phyloP scores from a whole-genome alignment of 164 flowering plant species.

The Echeveria elegans region DNA sequence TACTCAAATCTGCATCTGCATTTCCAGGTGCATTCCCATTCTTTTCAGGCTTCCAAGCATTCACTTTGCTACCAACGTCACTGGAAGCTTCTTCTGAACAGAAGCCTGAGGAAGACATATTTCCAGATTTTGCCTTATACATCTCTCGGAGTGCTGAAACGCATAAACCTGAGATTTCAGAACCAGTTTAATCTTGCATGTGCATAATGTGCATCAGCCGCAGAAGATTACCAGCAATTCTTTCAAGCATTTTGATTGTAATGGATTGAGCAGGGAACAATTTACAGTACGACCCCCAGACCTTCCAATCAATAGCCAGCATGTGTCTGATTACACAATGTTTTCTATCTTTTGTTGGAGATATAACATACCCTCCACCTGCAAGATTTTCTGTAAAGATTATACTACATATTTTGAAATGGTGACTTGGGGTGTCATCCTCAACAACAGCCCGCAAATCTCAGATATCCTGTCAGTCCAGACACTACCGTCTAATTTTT shows the following conservation, averaged over 20 bases:
- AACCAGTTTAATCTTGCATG: not conserved
- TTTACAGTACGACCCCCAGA: slow-evolving; percentile 56
- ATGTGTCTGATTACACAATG: slow-evolving; percentile 81
- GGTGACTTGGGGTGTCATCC: not conserved
- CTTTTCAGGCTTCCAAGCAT: not conserved
- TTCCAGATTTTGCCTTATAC: slow-evolving; percentile 50
- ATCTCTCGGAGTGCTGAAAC: slow-evolving; percentile 73
- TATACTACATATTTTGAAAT: not conserved
- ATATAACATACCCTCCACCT: slow-evolving; percentile 92
- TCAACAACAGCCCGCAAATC: not conserved
- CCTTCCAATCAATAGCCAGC: slow-evolving; percentile 94
- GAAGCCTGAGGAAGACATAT: slow-evolving; percentile 24
- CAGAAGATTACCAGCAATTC: slow-evolving; percentile 57
- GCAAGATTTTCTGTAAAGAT: slow-evolving; percentile 2
- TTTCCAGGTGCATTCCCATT: slow-evolving; percentile 8
- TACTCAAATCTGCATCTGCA: slow-evolving; percentile 17
- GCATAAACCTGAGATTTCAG: slow-evolving; percentile 6
- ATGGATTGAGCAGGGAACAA: slow-evolving; percentile 45
- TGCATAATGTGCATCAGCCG: not conserved
- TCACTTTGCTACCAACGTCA: slow-evolving; percentile 9
- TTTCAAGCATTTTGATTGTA: slow-evolving; percentile 75
- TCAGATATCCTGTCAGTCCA: not conserved
- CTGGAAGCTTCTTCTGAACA: slow-evolving; percentile 31
- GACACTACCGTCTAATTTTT: not conserved
- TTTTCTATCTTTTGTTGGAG: slow-evolving; percentile 63